Evolutionary conservation across 2,329 filamentous ascomycete genomes (phyloP), one percentile per base, ranked within the genome.

Genomic region (Xylaria sp.): DNA sequence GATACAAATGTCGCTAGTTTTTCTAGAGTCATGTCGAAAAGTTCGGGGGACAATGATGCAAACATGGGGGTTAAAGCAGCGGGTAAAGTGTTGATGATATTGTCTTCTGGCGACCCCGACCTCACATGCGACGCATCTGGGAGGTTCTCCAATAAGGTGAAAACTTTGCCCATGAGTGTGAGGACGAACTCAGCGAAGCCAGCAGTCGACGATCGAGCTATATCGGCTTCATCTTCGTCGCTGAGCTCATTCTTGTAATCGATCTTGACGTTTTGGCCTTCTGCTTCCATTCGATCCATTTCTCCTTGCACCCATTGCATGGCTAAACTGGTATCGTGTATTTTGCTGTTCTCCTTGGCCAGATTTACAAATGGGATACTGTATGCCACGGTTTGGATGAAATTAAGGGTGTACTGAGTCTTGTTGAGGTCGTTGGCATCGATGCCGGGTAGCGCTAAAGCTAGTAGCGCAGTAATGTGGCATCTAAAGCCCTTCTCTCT

Each of bases 401-500:
- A 97, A 73, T 94, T 93, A 66, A 99, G 85, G 0, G 96, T 97
- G 80, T 97, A 93, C 74, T 97, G 88, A 0, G 96, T 98, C 85
- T 99, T 99, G 78, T 96, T 94, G 31, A 99, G 83, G 80, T 99
- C 96, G 78, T 99, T 99, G 71, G 97, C 94, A 81, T 99, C 97
- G 67, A 99, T 97, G 26, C 96, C 97, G 0, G 97, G 97, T 38
- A 99, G 84, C 4, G 95, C 93, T 68, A 99, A 86, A 5, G 95
- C 96, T n/a, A 99, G 83, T 42, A 99, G 83, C 0, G 95, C 95
- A 0, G 96, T 99, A 71, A 99, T 90, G 79, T 99, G 96, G 77
- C 96, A 98, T 68, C 96, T 88, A 79, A 96, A 97, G n/a, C 96
- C 96, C 80, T 97, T 98, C 48, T 94, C 93, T 77, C 92, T 91